These are phyloP conservation scores for Kodamaea neixiangensis DNA, from an alignment of 805 yeast genomes.

Conservation along the genomic window DNA sequence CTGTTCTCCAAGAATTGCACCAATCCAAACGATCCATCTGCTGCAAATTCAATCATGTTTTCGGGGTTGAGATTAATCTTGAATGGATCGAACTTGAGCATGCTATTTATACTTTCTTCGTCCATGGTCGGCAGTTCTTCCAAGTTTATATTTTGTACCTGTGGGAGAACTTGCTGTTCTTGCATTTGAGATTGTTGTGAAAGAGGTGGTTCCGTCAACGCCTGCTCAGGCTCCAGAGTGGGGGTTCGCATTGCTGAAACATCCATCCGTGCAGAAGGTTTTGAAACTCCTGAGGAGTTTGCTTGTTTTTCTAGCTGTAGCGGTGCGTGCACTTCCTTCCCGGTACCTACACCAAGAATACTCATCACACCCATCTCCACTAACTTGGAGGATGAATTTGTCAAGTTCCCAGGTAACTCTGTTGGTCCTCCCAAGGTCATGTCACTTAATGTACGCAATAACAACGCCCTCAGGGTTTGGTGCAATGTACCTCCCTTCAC, in stretches of 20 bases:
- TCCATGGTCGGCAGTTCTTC: neutral
- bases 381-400: conserved; percentile 55
- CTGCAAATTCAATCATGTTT: conserved; percentile 58
- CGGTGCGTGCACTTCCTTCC: conserved; percentile 16
- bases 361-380: conserved; percentile 62
- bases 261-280: no score
- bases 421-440: conserved; percentile 52
- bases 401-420: conserved; percentile 62
- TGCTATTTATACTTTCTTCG: conserved; percentile 21
- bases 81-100: conserved; percentile 42
- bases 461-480: conserved; percentile 62
- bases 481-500: conserved; percentile 80
- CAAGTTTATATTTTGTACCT: neutral
- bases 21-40: conserved; percentile 77
- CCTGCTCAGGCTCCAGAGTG: no score
- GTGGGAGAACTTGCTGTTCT: neutral
- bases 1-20: conserved; percentile 60
- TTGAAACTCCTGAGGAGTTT: no score
- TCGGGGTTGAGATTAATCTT: conserved; percentile 32
- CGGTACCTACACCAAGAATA: conserved; percentile 54
- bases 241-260: no score
- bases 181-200: no score
- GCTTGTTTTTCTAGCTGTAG: neutral
- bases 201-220: no score
- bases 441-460: conserved; percentile 51